phyloP scores from a whole-genome alignment of 1,284 basidiomycete species.

The Pseudomicrostroma phylloplanum region DNA sequence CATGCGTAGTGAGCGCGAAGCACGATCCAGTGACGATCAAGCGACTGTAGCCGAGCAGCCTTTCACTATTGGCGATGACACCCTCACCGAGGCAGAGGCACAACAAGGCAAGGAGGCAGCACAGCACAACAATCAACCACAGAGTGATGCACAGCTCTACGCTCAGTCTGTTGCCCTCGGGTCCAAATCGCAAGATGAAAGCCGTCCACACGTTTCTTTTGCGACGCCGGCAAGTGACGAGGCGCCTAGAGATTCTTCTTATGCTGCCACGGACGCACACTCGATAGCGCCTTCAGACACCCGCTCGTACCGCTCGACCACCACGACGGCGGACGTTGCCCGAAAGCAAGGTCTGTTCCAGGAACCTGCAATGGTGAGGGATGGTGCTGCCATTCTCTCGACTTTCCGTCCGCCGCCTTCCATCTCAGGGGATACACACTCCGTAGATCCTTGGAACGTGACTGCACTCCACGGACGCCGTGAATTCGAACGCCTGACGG shows the following conservation, averaged over 20 bases:
- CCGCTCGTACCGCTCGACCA: not conserved
- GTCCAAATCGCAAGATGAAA: not conserved
- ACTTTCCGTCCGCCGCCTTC: constrained; percentile 21
- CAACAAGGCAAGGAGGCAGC: not conserved
- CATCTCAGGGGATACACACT: constrained; percentile 19
- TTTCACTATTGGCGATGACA: not conserved
- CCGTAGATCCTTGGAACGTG: constrained; percentile 22
- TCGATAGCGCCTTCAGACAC: constrained; percentile 1
- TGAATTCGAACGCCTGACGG: constrained; percentile 24
- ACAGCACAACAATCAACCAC: not conserved
- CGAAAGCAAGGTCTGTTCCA: not conserved
- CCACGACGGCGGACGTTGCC: constrained; percentile 1
- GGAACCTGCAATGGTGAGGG: not conserved
- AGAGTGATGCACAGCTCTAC: constrained; percentile 10
- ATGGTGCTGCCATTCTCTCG: constrained; percentile 11
- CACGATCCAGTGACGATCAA: not conserved
- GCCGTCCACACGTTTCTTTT: not conserved
- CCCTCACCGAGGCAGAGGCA: not conserved
- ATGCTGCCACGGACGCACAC: not conserved
- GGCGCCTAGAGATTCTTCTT: not conserved
- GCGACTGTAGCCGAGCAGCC: not conserved
- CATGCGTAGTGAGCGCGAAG: not conserved
- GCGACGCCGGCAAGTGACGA: not conserved
- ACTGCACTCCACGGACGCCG: constrained; percentile 22
- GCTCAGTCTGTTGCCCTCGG: constrained; percentile 10